These are phyloP conservation scores for Eucalyptus polyanthemos DNA, from an alignment of 345 rosid genomes.

Conservation along the genomic window DNA sequence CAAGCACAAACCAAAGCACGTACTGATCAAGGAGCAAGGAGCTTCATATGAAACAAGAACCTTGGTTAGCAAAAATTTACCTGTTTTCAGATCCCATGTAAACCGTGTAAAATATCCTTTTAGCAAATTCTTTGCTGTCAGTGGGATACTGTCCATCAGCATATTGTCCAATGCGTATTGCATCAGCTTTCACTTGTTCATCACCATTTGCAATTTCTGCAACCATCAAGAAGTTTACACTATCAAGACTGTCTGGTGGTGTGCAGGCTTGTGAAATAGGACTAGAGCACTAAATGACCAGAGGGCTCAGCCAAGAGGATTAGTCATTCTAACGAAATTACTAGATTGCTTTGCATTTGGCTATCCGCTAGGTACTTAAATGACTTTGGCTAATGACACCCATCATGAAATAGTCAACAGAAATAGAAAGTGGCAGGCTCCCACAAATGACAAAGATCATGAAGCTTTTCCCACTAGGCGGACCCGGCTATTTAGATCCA, in stretches of 20 bases:
- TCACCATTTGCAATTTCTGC: constrained; percentile 83
- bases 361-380: not conserved
- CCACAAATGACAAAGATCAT: not conserved
- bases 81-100: constrained; percentile 97
- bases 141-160: constrained; percentile 60
- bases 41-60: not conserved
- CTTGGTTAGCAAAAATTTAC: constrained; percentile 9
- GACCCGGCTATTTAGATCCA: not conserved
- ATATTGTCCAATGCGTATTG: constrained; percentile 67
- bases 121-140: constrained; percentile 90
- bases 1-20: not conserved
- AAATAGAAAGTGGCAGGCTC: not conserved
- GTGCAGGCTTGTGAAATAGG: not conserved
- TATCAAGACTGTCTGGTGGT: not conserved
- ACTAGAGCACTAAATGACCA: not conserved
- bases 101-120: constrained; percentile 82
- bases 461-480: not conserved
- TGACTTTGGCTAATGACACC: not conserved
- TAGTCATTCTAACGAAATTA: not conserved
- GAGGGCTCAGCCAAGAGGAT: not conserved
- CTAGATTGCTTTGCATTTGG: not conserved
- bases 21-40: not conserved
- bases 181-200: constrained; percentile 93
- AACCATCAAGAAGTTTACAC: not conserved
- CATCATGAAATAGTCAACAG: not conserved